Evolutionary conservation across 164 flowering plant genomes (phyloP).

Genomic region (Aristolochia contorta): DNA sequence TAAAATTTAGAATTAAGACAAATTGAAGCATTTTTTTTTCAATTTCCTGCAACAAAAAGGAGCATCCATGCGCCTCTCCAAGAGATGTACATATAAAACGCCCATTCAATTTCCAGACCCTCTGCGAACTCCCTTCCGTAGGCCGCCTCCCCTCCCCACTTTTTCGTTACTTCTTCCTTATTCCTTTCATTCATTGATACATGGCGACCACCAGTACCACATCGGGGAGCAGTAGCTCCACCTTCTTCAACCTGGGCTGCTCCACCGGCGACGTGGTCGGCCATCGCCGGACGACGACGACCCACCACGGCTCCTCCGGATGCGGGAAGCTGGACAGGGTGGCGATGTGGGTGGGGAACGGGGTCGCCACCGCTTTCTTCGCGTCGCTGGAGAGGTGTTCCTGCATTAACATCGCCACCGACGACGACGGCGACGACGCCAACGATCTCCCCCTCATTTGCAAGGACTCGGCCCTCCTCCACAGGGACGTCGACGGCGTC

Average conservation of each 20-base stretch:
- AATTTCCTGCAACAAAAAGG: neutral
- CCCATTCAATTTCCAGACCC: neutral
- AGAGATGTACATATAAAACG: neutral
- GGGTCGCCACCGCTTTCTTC: conserved; percentile 51
- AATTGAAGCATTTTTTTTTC: neutral
- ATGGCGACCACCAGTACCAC: conserved; percentile 43
- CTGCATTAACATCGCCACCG: conserved; percentile 58
- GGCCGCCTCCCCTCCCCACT: neutral
- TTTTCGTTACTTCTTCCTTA: no score
- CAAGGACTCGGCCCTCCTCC: conserved; percentile 29
- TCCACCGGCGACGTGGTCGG: conserved; percentile 16
- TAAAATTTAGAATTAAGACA: no score
- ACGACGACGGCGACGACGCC: conserved; percentile 41
- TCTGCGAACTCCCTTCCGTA: neutral
- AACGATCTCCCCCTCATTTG: conserved; percentile 51
- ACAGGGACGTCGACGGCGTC: conserved; percentile 9
- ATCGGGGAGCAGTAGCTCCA: conserved; percentile 23
- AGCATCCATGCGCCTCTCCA: no score
- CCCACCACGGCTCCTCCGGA: conserved; percentile 15
- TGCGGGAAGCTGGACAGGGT: conserved; percentile 52
- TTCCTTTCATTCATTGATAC: neutral
- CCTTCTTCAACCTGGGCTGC: conserved; percentile 29
- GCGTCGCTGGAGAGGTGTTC: conserved; percentile 67
- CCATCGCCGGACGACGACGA: conserved; percentile 17
- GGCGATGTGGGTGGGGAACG: conserved; percentile 64